phyloP scores from a whole-genome alignment of 495 filamentous ascomycete genomes.

The Xylaria castorea region DNA sequence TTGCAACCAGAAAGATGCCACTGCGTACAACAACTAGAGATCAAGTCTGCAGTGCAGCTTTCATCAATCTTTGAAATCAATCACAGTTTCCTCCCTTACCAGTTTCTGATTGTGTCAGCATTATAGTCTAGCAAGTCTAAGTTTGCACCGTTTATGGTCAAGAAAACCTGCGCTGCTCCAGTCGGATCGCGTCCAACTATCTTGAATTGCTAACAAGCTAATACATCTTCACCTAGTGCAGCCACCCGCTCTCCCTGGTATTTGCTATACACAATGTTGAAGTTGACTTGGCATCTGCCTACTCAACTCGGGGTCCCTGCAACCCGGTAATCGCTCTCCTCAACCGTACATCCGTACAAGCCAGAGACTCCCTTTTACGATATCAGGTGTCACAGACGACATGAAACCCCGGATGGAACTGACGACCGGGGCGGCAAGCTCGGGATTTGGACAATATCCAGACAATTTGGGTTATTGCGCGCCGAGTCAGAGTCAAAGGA shows the following conservation, averaged over 20 bases:
- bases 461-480: constrained; percentile 8
- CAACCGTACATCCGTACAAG: neutral
- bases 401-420: constrained; percentile 15
- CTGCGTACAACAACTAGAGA: neutral
- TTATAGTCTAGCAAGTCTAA: neutral
- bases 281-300: neutral
- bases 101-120: neutral
- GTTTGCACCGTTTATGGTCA: neutral
- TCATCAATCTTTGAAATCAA: neutral
- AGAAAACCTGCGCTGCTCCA: neutral
- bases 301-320: neutral
- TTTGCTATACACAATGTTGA: neutral
- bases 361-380: neutral
- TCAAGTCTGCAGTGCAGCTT: neutral
- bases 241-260: neutral
- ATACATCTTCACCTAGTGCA: constrained; percentile 12
- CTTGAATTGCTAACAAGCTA: constrained; percentile 5
- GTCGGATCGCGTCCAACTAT: neutral
- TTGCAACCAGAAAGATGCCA: neutral
- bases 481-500: neutral
- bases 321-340: neutral
- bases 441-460: constrained; percentile 1
- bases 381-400: constrained; percentile 11
- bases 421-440: constrained; percentile 15
- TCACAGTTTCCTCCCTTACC: neutral